Evolutionary conservation across 768 basidiomycete species (phyloP).

Genomic region (Leccinellum rugosiceps): DNA sequence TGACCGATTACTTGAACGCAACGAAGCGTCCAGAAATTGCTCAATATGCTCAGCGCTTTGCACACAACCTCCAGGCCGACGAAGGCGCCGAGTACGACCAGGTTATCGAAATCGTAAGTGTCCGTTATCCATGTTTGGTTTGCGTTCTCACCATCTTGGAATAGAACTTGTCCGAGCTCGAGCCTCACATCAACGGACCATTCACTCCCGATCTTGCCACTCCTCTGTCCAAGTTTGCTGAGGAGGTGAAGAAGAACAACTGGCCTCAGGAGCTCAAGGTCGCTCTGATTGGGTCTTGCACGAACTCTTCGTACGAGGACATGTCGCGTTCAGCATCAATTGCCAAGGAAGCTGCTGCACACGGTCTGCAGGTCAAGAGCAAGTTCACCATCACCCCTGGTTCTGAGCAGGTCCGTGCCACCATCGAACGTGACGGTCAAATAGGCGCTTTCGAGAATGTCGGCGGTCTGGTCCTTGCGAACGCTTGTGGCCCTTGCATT

Average conservation of each 20-base stretch:
- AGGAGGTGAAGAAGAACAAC: conserved; percentile 87
- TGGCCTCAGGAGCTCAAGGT: conserved; percentile 99
- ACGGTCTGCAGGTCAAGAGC: conserved; percentile 87
- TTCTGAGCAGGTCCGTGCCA: conserved; percentile 97
- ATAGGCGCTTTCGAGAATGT: conserved; percentile 83
- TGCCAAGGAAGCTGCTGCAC: conserved; percentile 80
- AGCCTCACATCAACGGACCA: conserved; percentile 99
- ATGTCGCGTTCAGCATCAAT: conserved; percentile 98
- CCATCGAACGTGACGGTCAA: conserved; percentile 94
- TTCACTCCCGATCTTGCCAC: conserved; percentile 99
- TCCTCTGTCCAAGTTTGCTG: conserved; percentile 93
- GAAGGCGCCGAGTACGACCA: conserved; percentile 91
- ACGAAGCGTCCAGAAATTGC: conserved; percentile 89
- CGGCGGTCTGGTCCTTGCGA: conserved; percentile 93
- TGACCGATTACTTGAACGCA: conserved; percentile 92
- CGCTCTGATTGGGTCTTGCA: conserved; percentile 97
- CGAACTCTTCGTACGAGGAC: conserved; percentile 99
- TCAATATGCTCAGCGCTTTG: conserved; percentile 83
- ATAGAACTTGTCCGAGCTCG: conserved; percentile 92
- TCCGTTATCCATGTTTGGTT: neutral
- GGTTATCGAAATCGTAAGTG: conserved; percentile 81
- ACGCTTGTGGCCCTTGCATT: conserved; percentile 98
- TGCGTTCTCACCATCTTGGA: neutral
- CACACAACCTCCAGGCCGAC: conserved; percentile 89
- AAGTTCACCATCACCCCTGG: conserved; percentile 98